Conservation (phyloP, 371 early-diverging fungal genomes). For the Circinella minor region DNA sequence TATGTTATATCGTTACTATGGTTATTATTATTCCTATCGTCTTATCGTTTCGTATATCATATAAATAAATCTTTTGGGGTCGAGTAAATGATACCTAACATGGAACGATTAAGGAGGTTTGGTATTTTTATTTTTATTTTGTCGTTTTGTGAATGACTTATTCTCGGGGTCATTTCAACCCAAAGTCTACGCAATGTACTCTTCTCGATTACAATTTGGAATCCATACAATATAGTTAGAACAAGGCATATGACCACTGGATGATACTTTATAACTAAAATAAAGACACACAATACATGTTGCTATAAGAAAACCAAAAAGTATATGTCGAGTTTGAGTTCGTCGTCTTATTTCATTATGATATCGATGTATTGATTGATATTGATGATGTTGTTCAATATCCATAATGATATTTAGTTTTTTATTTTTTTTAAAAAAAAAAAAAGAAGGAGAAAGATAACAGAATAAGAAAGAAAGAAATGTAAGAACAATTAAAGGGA, state of each 20-base stretch:
- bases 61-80: no score
- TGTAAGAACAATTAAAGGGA: no score
- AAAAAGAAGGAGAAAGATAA: conserved; percentile 6
- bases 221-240: conserved; percentile 27
- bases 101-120: no score
- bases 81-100: no score
- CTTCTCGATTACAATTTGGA: conserved; percentile 22
- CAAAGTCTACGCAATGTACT: conserved; percentile 15
- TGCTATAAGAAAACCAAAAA: conserved; percentile 18
- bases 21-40: no score
- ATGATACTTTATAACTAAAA: conserved; percentile 24
- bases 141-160: background rate
- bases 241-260: conserved; percentile 15
- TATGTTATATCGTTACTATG: no score
- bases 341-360: conserved; percentile 13
- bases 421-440: background rate
- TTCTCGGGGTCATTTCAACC: background rate
- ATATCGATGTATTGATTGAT: conserved; percentile 1
- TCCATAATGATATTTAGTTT: background rate
- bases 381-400: background rate
- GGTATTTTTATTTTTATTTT: no score
- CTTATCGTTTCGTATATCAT: no score
- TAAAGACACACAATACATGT: conserved; percentile 20
- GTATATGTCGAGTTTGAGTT: conserved; percentile 8
- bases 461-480: background rate